Evolutionary conservation across 345 rosid genomes (phyloP), one percentile per base, ranked within the genome.

Genomic region (Pelargonium nanum): DNA sequence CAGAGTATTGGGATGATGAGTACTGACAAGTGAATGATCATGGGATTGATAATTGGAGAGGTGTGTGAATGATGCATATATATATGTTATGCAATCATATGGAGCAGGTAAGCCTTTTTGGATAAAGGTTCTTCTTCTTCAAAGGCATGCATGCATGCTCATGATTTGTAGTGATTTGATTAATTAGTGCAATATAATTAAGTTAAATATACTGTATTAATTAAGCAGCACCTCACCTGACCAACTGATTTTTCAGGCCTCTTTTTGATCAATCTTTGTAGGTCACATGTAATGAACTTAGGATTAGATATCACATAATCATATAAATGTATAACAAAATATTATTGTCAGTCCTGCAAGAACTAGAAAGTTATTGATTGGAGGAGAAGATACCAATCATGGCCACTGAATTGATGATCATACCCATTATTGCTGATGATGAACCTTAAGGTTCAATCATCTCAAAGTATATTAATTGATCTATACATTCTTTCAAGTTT

Each of bases 11-110:
- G 48, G 48, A 40, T 40, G 48, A 40, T 40, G 48, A 17, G 48
- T 40, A 40, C 15, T 40, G 40, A 30, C 40, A 40, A 40, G 48
- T 40, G 5, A 40, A n/a, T n/a, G n/a, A n/a, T n/a, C n/a, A n/a
- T n/a, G n/a, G n/a, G n/a, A n/a, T n/a, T n/a, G n/a, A n/a, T n/a
- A n/a, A n/a, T n/a, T n/a, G n/a, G n/a, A n/a, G n/a, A n/a, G n/a
- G n/a, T n/a, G n/a, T n/a, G 48, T 40, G 48, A 40, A 40, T 40
- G 13, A 40, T 40, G 9, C 48, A 40, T 52, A n/a, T 52, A 19
- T 19, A 17, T 13, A n/a, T n/a, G n/a, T 65, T 26, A 59, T 50
- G 61, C 74, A 74, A 72, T 80, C 77, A 69, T 71, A 65, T 60
- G 53, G 45, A 51, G 75, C 68, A 53, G 63, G 58, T 53, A 58